Evolutionary conservation across 1,139 yeast genomes (phyloP).

Genomic region (Hyphopichia burtonii): DNA sequence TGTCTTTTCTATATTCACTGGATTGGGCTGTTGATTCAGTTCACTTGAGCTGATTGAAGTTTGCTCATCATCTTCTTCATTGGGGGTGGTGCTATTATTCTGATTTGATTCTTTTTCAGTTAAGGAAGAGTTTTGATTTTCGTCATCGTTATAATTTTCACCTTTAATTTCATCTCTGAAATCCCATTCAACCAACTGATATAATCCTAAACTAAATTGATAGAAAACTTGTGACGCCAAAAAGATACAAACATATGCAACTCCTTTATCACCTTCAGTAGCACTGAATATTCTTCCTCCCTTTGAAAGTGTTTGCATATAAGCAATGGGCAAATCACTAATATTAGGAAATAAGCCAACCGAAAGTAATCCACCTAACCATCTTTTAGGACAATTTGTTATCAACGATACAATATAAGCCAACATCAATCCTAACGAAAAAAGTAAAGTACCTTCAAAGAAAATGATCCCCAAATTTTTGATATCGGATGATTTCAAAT

Average conservation of each 20-base stretch:
- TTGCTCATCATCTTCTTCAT: background rate
- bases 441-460: conserved; percentile 51
- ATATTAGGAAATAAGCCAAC: conserved; percentile 67
- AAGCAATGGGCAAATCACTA: conserved; percentile 87
- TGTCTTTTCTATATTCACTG: background rate
- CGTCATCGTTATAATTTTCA: conserved; percentile 7
- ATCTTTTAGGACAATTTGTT: conserved; percentile 60
- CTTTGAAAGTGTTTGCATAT: conserved; percentile 74
- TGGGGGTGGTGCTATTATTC: background rate
- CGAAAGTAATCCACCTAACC: conserved; percentile 78
- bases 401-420: conserved; percentile 31
- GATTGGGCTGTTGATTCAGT: background rate
- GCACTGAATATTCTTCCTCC: conserved; percentile 56
- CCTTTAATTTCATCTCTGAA: conserved; percentile 40
- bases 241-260: conserved; percentile 82
- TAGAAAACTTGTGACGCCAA: conserved; percentile 67
- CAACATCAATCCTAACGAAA: conserved; percentile 35
- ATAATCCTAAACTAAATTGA: conserved; percentile 78
- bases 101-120: background rate
- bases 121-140: background rate
- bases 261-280: conserved; percentile 70
- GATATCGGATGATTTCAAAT: conserved; percentile 69
- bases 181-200: conserved; percentile 68
- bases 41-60: conserved; percentile 2
- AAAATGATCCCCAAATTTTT: conserved; percentile 73